Percentiles rank a stretch among this genome's conserved stretches.
phyloP scores from a whole-genome alignment of 108 stramenopile genomes.

The Cyclostephanos tholiformis region DNA sequence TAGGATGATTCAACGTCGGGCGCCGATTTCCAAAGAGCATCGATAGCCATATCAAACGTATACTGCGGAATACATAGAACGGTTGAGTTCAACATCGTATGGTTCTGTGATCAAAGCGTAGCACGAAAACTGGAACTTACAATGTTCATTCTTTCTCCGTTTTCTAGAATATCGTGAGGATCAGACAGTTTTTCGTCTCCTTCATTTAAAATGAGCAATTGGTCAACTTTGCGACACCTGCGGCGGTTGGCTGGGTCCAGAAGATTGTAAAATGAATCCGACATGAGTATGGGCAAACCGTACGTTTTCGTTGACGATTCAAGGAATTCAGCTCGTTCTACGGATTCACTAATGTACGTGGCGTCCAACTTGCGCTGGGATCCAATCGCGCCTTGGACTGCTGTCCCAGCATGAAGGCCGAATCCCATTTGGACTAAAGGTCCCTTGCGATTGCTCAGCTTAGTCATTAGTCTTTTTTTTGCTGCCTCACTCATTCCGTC shows the following conservation, averaged over 20 bases:
- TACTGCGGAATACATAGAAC: conserved; percentile 22
- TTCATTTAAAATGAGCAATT: conserved; percentile 63
- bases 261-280: conserved; percentile 79
- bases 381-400: conserved; percentile 97
- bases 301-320: conserved; percentile 92
- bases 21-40: conserved; percentile 60
- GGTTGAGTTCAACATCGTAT: neutral
- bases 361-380: conserved; percentile 93
- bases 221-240: conserved; percentile 81
- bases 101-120: neutral
- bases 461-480: conserved; percentile 55
- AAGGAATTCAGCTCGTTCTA: conserved; percentile 87
- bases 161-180: conserved; percentile 9
- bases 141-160: conserved; percentile 3
- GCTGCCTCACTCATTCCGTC: conserved; percentile 65
- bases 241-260: conserved; percentile 64
- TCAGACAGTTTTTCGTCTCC: conserved; percentile 61
- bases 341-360: conserved; percentile 90
- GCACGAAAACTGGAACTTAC: conserved; percentile 10
- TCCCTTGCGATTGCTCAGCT: conserved; percentile 76
- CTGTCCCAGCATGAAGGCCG: conserved; percentile 94
- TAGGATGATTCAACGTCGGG: conserved; percentile 27
- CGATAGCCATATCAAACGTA: conserved; percentile 84
- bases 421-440: conserved; percentile 90
- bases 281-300: conserved; percentile 84